Evolutionary conservation across 345 rosid genomes (phyloP), one percentile per base, ranked within the genome.

Genomic region (Zanthoxylum bungeanum): DNA sequence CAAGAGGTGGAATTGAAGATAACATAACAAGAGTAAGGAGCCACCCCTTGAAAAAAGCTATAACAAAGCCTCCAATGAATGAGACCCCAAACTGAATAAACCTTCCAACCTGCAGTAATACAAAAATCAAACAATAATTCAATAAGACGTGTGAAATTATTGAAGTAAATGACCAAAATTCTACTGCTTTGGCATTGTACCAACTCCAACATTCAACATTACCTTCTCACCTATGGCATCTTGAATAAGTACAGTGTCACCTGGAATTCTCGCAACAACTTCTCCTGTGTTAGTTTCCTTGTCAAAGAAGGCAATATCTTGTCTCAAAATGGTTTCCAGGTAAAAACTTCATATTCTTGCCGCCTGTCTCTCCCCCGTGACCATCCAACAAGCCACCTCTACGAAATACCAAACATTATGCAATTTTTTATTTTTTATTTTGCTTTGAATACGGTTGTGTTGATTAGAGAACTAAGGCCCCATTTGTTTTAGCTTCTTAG

Each of bases 361-460:
- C 4, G 90, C 89, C 72, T 91, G 95, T 69, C 91, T 80, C 69
- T 88, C 91, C 14, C 86, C 95, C 7, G 88, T 84, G 56, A 88
- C 83, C 88, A 89, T 92, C 96, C 97, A 89, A 70, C 93, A 84
- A 78, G 84, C 72, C 33, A 90, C 91, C 87, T 89, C 96, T 86
- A 82, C 30, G 10, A 74, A 78, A 44, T 4, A 70, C 12, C 1
- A 36, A 66, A 40, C 37, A 19, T 25, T 39, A 19, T 8, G 7
- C 19, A 11, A 6, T 22, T 46, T 11, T 42, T 42, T 17, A 12
- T 42, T 42, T 4, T 12, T 42, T 42, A 11, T 42, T 12, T 42
- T 12, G 47, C 17, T 14, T 42, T 42, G 17, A 42, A 5, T 17
- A 42, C 14, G 47, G 14, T 42, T 11, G 4, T 42, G 19, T 42